A percentile compares a stretch with the other conserved stretches of the same genome.
Evolutionary conservation across 495 filamentous ascomycete genomes (phyloP).

Genomic region (Xylaria telfairii): DNA sequence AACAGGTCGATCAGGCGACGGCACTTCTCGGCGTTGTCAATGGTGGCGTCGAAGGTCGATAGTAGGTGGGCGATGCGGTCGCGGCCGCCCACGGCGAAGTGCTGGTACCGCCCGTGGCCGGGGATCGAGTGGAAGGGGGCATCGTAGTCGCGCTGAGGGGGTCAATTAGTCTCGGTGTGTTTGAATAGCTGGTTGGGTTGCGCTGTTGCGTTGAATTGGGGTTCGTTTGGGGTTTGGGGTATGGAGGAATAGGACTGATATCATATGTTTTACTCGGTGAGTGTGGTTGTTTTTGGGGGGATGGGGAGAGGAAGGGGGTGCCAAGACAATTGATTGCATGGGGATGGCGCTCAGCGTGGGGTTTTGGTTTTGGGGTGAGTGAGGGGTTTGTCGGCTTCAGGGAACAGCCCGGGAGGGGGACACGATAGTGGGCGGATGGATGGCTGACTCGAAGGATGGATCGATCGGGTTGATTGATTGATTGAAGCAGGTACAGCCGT

Average conservation of each 20-base stretch:
- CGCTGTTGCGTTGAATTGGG: neutral
- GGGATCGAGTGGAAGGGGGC: slow-evolving; percentile 86
- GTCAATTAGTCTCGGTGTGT: slow-evolving; percentile 21
- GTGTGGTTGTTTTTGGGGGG: neutral
- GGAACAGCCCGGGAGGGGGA: neutral
- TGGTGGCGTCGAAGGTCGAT: slow-evolving; percentile 63
- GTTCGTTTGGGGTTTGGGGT: neutral
- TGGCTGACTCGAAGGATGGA: no score
- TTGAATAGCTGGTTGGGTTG: neutral
- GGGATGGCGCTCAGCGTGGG: slow-evolving; percentile 7
- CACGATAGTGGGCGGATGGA: neutral
- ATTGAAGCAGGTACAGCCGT: slow-evolving; percentile 3
- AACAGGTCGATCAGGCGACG: slow-evolving; percentile 84
- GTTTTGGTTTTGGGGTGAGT: no score
- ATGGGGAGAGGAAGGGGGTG: neutral
- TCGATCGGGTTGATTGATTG: neutral
- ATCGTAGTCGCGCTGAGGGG: slow-evolving; percentile 80
- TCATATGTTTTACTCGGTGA: neutral
- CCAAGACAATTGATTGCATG: slow-evolving; percentile 11
- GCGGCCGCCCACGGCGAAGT: slow-evolving; percentile 83
- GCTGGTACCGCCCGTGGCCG: slow-evolving; percentile 86
- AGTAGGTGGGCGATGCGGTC: slow-evolving; percentile 78
- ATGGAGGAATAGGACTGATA: neutral
- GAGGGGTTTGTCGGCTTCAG: slow-evolving; percentile 21
- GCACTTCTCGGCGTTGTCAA: slow-evolving; percentile 74